These are phyloP conservation scores for Neurospora sp. DNA, from an alignment of 495 filamentous ascomycete species.

Conservation along the genomic window DNA sequence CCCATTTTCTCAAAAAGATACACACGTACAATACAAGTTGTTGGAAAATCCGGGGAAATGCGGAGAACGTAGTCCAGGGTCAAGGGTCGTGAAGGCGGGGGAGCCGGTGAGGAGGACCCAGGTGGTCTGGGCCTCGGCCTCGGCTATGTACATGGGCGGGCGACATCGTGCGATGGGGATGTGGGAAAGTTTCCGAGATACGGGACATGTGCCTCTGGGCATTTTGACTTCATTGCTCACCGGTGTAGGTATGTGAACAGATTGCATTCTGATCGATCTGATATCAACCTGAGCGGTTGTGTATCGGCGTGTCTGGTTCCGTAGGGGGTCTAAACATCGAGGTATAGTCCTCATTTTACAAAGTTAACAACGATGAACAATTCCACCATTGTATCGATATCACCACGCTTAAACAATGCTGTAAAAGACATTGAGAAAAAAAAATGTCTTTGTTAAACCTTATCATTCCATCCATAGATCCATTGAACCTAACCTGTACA, in stretches of 20 bases:
- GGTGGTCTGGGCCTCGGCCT: background rate
- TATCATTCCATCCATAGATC: background rate
- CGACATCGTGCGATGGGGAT: background rate
- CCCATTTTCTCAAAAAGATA: no score
- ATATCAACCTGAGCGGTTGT: no score
- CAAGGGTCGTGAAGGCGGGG: background rate
- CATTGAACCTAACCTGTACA: background rate
- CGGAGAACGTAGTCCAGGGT: background rate
- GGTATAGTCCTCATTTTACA: background rate
- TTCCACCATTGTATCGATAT: background rate
- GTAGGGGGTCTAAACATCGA: background rate
- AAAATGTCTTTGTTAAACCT: background rate
- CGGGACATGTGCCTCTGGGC: background rate
- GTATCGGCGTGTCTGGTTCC: background rate
- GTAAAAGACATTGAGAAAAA: background rate
- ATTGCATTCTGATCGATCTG: no score
- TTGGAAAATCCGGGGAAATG: background rate
- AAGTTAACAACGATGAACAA: background rate
- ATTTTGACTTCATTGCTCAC: background rate
- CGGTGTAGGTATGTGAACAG: background rate
- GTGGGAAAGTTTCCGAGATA: background rate
- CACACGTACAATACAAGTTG: background rate
- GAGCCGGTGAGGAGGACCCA: background rate
- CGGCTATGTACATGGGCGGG: background rate
- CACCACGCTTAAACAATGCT: background rate